Base-by-base conservation (phyloP, 2,329 filamentous ascomycete genomes). In the Alternaria sp. region DNA sequence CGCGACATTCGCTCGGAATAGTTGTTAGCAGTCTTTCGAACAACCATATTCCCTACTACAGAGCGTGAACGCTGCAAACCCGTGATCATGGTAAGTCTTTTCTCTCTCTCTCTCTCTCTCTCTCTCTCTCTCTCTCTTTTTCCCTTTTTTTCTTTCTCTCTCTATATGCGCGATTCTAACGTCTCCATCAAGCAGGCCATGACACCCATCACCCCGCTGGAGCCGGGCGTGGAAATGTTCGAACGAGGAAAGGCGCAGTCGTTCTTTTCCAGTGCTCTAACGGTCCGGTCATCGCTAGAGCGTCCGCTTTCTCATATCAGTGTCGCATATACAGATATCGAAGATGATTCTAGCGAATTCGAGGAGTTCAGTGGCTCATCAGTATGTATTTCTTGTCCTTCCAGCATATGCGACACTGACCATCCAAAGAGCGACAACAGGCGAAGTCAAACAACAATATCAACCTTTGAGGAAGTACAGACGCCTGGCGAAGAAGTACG, bases 371-470 rank as follows among this genome's bases (percentile, higher is more conserved):
- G 69, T 90, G 68, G 70, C 57, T 77, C 90, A 69, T 93, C 90
- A 57, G 90, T 93, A 84, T 77, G 90, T 65, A 23, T 37, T 46
- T 40, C 7, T 31, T 21, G 24, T 34, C 23, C 34, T 26, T 29
- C 41, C 14, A 46, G 54, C 57, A 60, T 45, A 61, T 53, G 65
- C 71, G 56, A 6, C 21, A 39, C 60, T 67, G 44, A 79, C 64
- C 57, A 56, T 56, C 62, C 74, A 62, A 72, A 93, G 90, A 68
- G 86, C 61, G 77, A 79, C 45, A 77, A 78, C 56, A 71, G 90
- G 70, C 87, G 86, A 59, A 96, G 92, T 80, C 87, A 93, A 73
- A 94, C 92, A 3, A 96, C 93, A 2, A 83, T 95, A 36, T 96
- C 93, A 6, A 94, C 92, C 1, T 93, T 90, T 70, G 92, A 96